Percentiles rank a stretch among this genome's conserved stretches.
Conservation (phyloP, 1,284 basidiomycete species). For the Trichosporon sp. region DNA sequence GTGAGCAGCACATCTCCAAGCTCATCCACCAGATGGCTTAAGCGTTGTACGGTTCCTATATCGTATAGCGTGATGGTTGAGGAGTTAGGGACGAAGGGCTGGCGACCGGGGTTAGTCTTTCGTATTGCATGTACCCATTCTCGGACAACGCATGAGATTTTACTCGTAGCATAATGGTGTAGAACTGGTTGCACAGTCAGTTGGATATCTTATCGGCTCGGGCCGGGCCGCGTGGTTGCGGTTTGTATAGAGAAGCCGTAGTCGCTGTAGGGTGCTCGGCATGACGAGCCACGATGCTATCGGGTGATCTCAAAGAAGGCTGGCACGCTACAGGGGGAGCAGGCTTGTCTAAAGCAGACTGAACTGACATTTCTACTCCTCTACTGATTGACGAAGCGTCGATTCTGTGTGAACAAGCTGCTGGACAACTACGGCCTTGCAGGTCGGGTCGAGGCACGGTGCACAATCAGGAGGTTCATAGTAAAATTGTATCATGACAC, state of each 20-base stretch:
- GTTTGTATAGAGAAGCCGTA: background rate
- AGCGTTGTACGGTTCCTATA: slow-evolving; percentile 20
- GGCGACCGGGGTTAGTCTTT: slow-evolving; percentile 24
- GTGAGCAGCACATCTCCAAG: slow-evolving; percentile 93
- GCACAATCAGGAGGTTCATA: no score
- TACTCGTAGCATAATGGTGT: background rate
- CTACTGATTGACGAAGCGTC: no score
- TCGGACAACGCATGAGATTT: slow-evolving; percentile 8
- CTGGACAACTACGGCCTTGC: no score
- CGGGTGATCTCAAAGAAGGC: background rate
- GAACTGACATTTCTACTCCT: background rate
- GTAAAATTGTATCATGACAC: no score
- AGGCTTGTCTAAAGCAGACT: no score
- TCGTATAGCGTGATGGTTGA: slow-evolving; percentile 12
- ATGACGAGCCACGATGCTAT: background rate
- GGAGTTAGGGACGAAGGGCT: slow-evolving; percentile 18
- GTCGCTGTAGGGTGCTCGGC: background rate
- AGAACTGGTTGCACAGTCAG: background rate
- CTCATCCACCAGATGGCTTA: slow-evolving; percentile 97
- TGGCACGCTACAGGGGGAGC: no score
- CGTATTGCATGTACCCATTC: slow-evolving; percentile 32
- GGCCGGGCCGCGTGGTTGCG: background rate
- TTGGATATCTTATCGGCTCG: background rate
- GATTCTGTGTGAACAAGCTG: no score
- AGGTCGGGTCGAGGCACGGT: no score